These are phyloP conservation scores for Apiospora koreana DNA, from an alignment of 2,329 filamentous ascomycete species.

Conservation along the genomic window DNA sequence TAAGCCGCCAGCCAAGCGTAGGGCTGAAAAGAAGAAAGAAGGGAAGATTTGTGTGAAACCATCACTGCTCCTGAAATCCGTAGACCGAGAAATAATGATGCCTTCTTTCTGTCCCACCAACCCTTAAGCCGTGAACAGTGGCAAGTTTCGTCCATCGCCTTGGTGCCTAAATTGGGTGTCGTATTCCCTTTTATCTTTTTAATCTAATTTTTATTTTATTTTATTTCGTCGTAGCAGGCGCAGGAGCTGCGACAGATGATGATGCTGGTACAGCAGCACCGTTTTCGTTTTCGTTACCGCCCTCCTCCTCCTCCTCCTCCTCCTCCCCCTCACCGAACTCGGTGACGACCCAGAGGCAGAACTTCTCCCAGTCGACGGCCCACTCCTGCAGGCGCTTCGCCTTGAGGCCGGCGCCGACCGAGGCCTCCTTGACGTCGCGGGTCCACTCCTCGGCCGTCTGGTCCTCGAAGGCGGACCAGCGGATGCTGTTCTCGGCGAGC, in stretches of 20 bases:
- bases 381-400: constrained; percentile 76
- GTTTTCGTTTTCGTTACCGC: not conserved
- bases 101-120: not conserved
- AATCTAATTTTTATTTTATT: not conserved
- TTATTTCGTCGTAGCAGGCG: not conserved
- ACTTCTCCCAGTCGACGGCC: constrained; percentile 81
- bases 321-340: constrained; percentile 58
- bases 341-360: constrained; percentile 85
- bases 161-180: not conserved
- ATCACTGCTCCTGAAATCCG: not conserved
- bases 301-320: constrained; percentile 16
- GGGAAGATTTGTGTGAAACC: not conserved
- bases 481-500: constrained; percentile 88
- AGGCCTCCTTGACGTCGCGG: constrained; percentile 71
- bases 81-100: not conserved
- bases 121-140: not conserved
- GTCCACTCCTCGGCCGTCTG: constrained; percentile 70
- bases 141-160: not conserved
- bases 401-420: constrained; percentile 69
- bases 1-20: not conserved
- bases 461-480: constrained; percentile 89
- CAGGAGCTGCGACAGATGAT: not conserved
- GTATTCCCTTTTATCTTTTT: not conserved
- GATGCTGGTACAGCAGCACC: too few species aligned
- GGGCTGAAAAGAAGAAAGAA: not conserved